Base-by-base conservation (phyloP, 2,329 filamentous ascomycete genomes). In the Neopestalotiopsis sp. region DNA sequence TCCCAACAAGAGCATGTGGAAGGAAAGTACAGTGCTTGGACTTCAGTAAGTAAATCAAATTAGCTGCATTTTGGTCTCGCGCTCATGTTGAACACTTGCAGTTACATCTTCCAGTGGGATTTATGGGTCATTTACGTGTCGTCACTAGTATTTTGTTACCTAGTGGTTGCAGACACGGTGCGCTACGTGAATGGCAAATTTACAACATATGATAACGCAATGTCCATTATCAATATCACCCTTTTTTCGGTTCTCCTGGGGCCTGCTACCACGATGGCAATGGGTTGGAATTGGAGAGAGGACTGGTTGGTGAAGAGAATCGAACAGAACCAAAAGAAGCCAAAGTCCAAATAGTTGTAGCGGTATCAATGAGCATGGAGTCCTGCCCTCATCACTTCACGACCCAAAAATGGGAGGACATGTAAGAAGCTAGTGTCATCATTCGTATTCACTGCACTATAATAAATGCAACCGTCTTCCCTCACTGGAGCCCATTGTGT, bases 81-180 rank as follows among this genome's bases (percentile, higher is more conserved):
- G 10, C 34, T 38, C 34, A 53, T 20, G 20, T 24, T 10, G 7
- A 24, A 20, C 9, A 9, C 17, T 53, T 20, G 17, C 17, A 53
- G 45, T 64, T 78, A 76, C 20, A 75, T 77, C 71, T 77, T 78
- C 72, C 75, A 77, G 70, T 40, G 73, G 40, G 76, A 78, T 68
- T 73, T 71, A 70, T 74, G 71, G 69, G 73, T 74, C 45, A 73
- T 74, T 58, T 75, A 70, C 67, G 58, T 65, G 42, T 68, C 75
- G 3, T 68, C 74, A 65, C 71, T 77, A 2, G 62, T 76, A 20
- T 78, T 75, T 75, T 70, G 70, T 49, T 76, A 73, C 73, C 40
- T 77, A 5, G 68, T 69, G 13, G 71, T 73, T 2, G 73, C 68
- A 30, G 76, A 77, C 53, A 68, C 71, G 9, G 65, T 74, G 32